phyloP scores from a whole-genome alignment of 768 basidiomycete species.

The Leucocoprinus birnbaumii region DNA sequence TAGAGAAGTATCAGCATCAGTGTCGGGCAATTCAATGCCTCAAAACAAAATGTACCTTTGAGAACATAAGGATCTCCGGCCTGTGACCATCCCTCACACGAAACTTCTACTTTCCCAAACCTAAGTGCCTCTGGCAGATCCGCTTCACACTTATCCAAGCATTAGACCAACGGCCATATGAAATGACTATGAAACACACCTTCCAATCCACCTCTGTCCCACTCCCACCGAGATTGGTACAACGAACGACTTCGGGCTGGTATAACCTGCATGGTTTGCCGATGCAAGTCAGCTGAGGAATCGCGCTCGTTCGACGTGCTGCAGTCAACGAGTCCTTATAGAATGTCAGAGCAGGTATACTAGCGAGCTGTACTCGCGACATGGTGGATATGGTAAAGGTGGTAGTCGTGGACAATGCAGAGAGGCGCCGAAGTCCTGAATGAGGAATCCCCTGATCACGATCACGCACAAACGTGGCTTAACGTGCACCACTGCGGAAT shows the following conservation, averaged over 20 bases:
- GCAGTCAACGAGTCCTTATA: constrained; percentile 66
- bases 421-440: no score
- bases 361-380: constrained; percentile 70
- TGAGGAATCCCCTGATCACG: no score
- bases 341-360: constrained; percentile 76
- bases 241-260: constrained; percentile 84
- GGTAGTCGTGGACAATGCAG: neutral
- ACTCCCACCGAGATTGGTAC: constrained; percentile 69
- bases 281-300: constrained; percentile 78
- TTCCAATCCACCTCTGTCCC: constrained; percentile 91
- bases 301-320: constrained; percentile 60
- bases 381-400: constrained; percentile 28
- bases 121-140: constrained; percentile 82
- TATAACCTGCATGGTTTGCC: constrained; percentile 77
- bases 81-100: constrained; percentile 87
- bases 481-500: constrained; percentile 2
- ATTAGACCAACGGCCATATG: neutral
- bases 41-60: constrained; percentile 52
- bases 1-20: constrained; percentile 21
- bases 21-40: neutral
- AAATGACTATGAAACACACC: constrained; percentile 38
- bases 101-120: constrained; percentile 82
- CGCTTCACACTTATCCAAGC: constrained; percentile 71
- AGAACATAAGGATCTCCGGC: constrained; percentile 84
- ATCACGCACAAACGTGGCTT: constrained; percentile 7